These are phyloP conservation scores for Mycosphaerella arachidis DNA, from an alignment of 2,329 filamentous ascomycete species.

Conservation along the genomic window DNA sequence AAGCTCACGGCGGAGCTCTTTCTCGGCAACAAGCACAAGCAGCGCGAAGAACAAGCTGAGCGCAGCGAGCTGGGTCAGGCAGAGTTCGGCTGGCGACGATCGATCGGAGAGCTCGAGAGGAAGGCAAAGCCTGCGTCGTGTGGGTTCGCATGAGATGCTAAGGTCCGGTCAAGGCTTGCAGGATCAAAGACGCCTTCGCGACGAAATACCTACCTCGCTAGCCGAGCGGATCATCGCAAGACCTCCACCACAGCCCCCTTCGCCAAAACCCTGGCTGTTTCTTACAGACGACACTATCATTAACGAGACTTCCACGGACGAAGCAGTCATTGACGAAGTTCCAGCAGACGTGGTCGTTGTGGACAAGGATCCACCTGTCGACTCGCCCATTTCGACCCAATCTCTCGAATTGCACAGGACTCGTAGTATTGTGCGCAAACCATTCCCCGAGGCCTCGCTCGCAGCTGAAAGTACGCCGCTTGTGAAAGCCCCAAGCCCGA, in stretches of 20 bases:
- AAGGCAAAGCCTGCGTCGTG: constrained; percentile 20
- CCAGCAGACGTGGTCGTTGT: constrained; percentile 19
- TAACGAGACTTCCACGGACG: constrained; percentile 2
- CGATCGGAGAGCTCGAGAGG: constrained; percentile 20
- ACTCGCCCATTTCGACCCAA: constrained; percentile 13
- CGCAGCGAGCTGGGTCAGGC: constrained; percentile 31
- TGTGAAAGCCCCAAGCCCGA: constrained; percentile 23
- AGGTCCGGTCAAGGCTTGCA: constrained; percentile 6
- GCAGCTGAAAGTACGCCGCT: constrained; percentile 10
- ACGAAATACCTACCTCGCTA: constrained; percentile 14
- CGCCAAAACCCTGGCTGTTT: constrained; percentile 33
- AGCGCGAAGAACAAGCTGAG: constrained; percentile 36
- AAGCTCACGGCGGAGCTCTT: constrained; percentile 17
- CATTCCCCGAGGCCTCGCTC: not conserved
- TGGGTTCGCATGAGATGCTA: constrained; percentile 24
- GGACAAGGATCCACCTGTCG: constrained; percentile 17
- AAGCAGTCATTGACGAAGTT: not conserved
- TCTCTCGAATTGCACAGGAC: not conserved
- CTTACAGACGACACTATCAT: constrained; percentile 22
- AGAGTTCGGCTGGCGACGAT: constrained; percentile 19
- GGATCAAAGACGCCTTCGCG: not conserved
- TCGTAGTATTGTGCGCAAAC: not conserved
- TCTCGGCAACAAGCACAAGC: constrained; percentile 7
- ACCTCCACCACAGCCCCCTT: constrained; percentile 36
- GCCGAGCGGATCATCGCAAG: constrained; percentile 27